Evolutionary conservation across 2,329 filamentous ascomycete genomes (phyloP).

Genomic region (Fusarium dimerum): DNA sequence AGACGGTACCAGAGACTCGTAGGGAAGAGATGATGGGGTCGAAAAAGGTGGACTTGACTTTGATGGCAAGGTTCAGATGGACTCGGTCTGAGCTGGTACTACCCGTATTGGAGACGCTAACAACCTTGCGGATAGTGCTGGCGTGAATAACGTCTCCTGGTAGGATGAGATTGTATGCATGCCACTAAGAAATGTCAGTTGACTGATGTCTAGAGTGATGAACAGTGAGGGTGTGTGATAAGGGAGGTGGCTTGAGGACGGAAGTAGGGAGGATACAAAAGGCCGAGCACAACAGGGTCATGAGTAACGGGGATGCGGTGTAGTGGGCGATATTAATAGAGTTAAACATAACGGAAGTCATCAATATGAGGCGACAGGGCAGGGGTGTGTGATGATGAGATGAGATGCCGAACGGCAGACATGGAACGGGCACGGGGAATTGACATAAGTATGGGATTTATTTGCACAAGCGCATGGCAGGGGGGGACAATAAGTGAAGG

Average conservation of each 20-base stretch:
- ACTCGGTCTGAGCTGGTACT: slow-evolving; percentile 54
- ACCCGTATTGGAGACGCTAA: slow-evolving; percentile 47
- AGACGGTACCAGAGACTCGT: slow-evolving; percentile 57
- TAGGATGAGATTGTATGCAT: slow-evolving; percentile 62
- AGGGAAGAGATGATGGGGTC: slow-evolving; percentile 56
- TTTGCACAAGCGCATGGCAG: neutral
- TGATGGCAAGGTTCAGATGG: slow-evolving; percentile 59
- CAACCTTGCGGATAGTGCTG: slow-evolving; percentile 58
- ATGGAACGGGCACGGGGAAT: slow-evolving; percentile 9
- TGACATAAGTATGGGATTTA: neutral
- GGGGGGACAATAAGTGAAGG: slow-evolving; percentile 3
- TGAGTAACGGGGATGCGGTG: neutral
- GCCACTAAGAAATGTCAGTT: slow-evolving; percentile 46
- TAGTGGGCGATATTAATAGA: slow-evolving; percentile 4
- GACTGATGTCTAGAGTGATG: slow-evolving; percentile 2
- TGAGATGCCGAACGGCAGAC: slow-evolving; percentile 8
- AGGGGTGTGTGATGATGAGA: slow-evolving; percentile 21
- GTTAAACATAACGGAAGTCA: slow-evolving; percentile 17
- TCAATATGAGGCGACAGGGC: slow-evolving; percentile 16
- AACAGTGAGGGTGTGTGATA: slow-evolving; percentile 8
- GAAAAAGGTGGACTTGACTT: slow-evolving; percentile 59
- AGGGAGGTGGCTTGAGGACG: slow-evolving; percentile 10
- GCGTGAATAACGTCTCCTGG: slow-evolving; percentile 55
- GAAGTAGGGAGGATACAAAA: slow-evolving; percentile 7
- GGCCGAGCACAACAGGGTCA: slow-evolving; percentile 1